Evolutionary conservation across 495 filamentous ascomycete species (phyloP), one percentile per base, ranked within the genome.

Genomic region (Talaromyces borbonicus): DNA sequence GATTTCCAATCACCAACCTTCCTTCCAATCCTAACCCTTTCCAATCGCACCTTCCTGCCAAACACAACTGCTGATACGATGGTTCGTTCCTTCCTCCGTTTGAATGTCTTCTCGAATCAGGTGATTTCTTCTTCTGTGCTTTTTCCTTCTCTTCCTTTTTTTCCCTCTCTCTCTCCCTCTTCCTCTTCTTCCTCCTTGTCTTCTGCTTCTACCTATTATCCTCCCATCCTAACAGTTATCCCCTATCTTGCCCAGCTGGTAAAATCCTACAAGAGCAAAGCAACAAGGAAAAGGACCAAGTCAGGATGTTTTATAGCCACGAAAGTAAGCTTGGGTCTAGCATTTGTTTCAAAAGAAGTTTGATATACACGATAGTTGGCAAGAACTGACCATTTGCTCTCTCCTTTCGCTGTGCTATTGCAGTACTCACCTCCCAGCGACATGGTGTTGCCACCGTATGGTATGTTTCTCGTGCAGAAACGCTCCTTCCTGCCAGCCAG

Each of bases 371-470:
- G 33, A 14, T 9, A 14, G 22, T 35, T 12, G 15, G 26, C 42
- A 31, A 11, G 31, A 38, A 32, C 27, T 43, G 22, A 46, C 29
- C 29, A 33, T 3, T 47, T 52, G 49, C 39, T 43, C 55, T 54
- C 31, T 66, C 41, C 2, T 35, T 20, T 47, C 26, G 53, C 61
- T 20, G 5, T 8, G 59, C 47, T 50, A 6, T 4, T 22, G 14
- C 48, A 94, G 89, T 97, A 49, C 80, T 98, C 44, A 95, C 86
- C 4, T 88, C 78, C 36, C 81, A 81, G 32, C 82, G 88, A 57
- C 82, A 94, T 69, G 92, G 92, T 23, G 87, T 98, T 45, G 87
- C 90, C 3, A 96, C 90, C 2, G 80, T 98, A 41, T 98, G 92
- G 90, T 94, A 72, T 61, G 78, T 58, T 46, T 31, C 22, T 29